Evolutionary conservation across 2,329 filamentous ascomycete species (phyloP).

Genomic region (Geoglossum cookeanum): DNA sequence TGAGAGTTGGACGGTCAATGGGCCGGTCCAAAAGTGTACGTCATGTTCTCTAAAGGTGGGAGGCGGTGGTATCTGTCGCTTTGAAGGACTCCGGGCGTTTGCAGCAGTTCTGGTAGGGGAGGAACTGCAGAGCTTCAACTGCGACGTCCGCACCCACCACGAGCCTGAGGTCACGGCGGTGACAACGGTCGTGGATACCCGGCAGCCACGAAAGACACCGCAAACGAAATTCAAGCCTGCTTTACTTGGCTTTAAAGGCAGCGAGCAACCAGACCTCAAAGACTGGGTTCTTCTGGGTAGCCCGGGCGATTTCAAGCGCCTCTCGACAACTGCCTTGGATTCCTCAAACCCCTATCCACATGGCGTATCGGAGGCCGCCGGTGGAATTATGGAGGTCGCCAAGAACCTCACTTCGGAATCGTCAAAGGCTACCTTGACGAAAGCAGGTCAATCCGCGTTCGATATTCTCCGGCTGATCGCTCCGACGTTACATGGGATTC

Average conservation of each 20-base stretch:
- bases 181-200: background rate
- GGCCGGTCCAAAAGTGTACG: background rate
- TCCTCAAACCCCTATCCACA: background rate
- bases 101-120: background rate
- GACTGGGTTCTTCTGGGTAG: background rate
- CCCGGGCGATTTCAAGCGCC: background rate
- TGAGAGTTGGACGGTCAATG: background rate
- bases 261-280: constrained; percentile 1
- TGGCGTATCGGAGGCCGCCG: background rate
- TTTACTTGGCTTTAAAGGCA: background rate
- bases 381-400: background rate
- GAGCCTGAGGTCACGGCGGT: background rate
- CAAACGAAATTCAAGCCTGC: background rate
- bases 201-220: background rate
- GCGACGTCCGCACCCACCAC: background rate
- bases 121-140: background rate
- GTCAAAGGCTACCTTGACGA: too few relatives aligned
- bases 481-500: background rate
- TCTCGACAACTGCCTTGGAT: background rate
- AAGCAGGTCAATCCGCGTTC: background rate
- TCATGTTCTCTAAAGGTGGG: background rate
- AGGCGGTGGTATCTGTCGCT: background rate
- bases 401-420: background rate
- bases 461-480: background rate
- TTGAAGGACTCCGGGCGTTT: background rate